These are phyloP conservation scores for Neocucurbitaria cava DNA, from an alignment of 2,329 filamentous ascomycete genomes.

Conservation along the genomic window DNA sequence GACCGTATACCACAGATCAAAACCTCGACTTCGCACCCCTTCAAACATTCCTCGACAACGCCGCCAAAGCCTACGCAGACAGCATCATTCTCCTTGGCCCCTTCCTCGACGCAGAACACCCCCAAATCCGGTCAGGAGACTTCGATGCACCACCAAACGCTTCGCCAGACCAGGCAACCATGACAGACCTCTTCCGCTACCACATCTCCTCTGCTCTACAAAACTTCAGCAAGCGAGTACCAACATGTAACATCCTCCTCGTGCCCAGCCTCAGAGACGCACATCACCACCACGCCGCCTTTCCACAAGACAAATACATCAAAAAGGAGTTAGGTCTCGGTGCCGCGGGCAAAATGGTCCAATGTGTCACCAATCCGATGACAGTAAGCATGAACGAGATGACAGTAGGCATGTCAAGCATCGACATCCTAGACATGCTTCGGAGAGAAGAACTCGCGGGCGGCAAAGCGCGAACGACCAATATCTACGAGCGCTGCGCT, in stretches of 20 bases:
- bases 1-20: constrained; percentile 91
- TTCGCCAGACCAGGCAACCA: constrained; percentile 74
- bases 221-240: constrained; percentile 72
- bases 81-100: constrained; percentile 81
- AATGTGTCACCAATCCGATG: constrained; percentile 88
- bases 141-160: constrained; percentile 52
- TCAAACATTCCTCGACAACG: constrained; percentile 78
- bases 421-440: constrained; percentile 85
- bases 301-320: constrained; percentile 77
- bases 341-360: constrained; percentile 65
- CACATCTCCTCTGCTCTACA: constrained; percentile 78
- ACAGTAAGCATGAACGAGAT: constrained; percentile 88
- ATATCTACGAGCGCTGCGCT: constrained; percentile 74
- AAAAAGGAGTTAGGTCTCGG: constrained; percentile 77
- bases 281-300: constrained; percentile 83
- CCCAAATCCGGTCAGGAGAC: constrained; percentile 71
- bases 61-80: constrained; percentile 77
- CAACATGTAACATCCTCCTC: constrained; percentile 81
- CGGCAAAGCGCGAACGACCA: constrained; percentile 62
- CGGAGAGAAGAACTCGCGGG: constrained; percentile 73
- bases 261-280: constrained; percentile 84
- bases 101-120: constrained; percentile 91
- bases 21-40: constrained; percentile 91
- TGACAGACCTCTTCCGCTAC: constrained; percentile 82
- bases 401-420: constrained; percentile 79